Percentiles rank a stretch among this genome's conserved stretches.
phyloP scores from a whole-genome alignment of 306 rosid genomes.

The Canavalia ensiformis region DNA sequence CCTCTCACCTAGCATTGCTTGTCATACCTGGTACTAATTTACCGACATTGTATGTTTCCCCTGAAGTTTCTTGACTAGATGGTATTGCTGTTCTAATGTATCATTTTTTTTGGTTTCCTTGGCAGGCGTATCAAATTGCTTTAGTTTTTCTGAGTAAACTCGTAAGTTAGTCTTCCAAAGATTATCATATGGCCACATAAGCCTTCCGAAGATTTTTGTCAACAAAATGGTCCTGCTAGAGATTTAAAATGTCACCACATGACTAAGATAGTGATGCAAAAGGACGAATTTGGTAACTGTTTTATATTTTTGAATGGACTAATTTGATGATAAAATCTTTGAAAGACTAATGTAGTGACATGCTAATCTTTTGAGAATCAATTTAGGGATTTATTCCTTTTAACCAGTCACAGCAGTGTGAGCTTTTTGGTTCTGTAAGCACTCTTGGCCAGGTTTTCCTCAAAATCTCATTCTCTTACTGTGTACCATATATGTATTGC shows the following conservation, averaged over 20 bases:
- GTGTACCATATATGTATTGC: constrained; percentile 38
- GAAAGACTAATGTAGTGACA: not conserved
- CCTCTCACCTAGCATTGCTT: not conserved
- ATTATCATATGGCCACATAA: not conserved
- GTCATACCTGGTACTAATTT: not conserved
- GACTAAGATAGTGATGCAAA: not conserved
- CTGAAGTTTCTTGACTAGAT: constrained; percentile 21
- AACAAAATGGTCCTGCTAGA: not conserved
- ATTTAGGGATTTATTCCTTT: constrained; percentile 3
- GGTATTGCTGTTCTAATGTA: constrained; percentile 25
- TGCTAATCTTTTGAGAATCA: constrained; percentile 4
- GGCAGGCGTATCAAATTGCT: constrained; percentile 58
- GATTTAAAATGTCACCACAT: not conserved
- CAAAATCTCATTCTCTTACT: constrained; percentile 43
- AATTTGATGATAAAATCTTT: not conserved
- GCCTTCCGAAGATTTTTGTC: not conserved
- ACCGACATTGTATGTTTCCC: constrained; percentile 28
- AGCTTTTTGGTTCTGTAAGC: constrained; percentile 53
- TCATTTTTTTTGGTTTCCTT: constrained; percentile 36
- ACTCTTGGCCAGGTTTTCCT: constrained; percentile 59
- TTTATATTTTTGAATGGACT: constrained; percentile 5
- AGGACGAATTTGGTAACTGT: not conserved
- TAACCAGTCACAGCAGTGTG: constrained; percentile 56
- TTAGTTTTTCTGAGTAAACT: constrained; percentile 35
- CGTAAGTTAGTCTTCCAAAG: not conserved